phyloP scores from a whole-genome alignment of 2,329 filamentous ascomycete species.

The Aureobasidium sp. region DNA sequence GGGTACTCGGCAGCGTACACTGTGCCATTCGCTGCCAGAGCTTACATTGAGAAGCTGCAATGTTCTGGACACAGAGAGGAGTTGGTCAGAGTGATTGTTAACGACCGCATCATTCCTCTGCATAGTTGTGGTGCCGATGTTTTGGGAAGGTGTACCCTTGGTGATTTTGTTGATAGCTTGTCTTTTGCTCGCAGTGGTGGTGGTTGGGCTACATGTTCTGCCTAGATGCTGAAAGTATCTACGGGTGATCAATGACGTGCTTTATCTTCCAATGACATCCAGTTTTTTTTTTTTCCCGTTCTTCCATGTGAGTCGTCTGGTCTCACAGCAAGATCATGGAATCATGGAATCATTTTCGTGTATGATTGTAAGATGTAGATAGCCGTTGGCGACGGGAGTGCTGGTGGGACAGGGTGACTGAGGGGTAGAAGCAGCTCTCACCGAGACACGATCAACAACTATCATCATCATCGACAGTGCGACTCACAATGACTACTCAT shows the following conservation, averaged over 20 bases:
- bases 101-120: conserved; percentile 72
- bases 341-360: not conserved
- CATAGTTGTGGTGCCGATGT: conserved; percentile 62
- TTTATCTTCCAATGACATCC: no score
- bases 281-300: no score
- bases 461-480: not conserved
- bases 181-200: conserved; percentile 67
- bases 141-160: conserved; percentile 63
- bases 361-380: not conserved
- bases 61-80: conserved; percentile 59
- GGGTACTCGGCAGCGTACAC: conserved; percentile 72
- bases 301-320: no score
- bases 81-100: conserved; percentile 71
- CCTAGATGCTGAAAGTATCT: not conserved
- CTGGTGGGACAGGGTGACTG: not conserved
- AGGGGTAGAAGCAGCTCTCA: not conserved
- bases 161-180: conserved; percentile 66
- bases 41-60: conserved; percentile 82
- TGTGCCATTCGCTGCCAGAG: conserved; percentile 72
- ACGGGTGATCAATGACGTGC: not conserved
- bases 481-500: not conserved
- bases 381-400: not conserved
- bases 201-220: conserved; percentile 60
- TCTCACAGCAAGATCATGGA: not conserved
- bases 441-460: not conserved